Base-by-base conservation (phyloP, 495 filamentous ascomycete genomes). In the Talaromyces wortmannii region DNA sequence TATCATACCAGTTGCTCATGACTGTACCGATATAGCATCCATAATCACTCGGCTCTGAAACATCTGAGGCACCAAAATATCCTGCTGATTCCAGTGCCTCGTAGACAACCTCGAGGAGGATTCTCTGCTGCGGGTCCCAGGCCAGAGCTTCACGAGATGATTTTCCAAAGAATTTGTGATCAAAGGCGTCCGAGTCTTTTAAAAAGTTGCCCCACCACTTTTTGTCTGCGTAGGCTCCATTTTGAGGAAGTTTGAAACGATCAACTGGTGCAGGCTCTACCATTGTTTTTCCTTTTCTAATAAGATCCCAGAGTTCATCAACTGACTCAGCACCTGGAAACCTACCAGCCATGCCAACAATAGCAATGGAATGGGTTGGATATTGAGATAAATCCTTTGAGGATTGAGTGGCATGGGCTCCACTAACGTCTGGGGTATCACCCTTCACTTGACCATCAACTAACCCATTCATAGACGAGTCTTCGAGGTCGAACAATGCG, bases 111-210 rank as follows among this genome's bases (percentile, higher is more conserved):
- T 78, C 64, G 3, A 81, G 66, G 0, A 76, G 33, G 3, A 78
- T 56, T 11, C 78, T 60, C 45, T 78, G 80, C 46, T 77, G 74
- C 0, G 77, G 79, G 43, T 79, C 79, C 69, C 74, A 75, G 12
- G 63, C 64, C 6, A 56, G 55, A 5, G 71, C 72, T 58, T 82
- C 79, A 8, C 70, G 65, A 0, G 62, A 53, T 12, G 60, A 70
- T 40, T 62, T 71, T 16, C 55, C 61, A 58, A 79, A 83, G 59
- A 80, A 78, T 0, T 50, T 29, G 49, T 71, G 65, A 51, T 83
- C 79, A 42, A 77, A 78, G 1, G 56, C 51, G 52, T 70, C 67
- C 0, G 59, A 33, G 43, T 59, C 52, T 45, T 59, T 40, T 2
- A 71, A 40, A 56, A 63, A 70, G 53, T 70, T 69, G 0, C 71